Evolutionary conservation across 768 basidiomycete genomes (phyloP).

Genomic region (Collybia sp.): DNA sequence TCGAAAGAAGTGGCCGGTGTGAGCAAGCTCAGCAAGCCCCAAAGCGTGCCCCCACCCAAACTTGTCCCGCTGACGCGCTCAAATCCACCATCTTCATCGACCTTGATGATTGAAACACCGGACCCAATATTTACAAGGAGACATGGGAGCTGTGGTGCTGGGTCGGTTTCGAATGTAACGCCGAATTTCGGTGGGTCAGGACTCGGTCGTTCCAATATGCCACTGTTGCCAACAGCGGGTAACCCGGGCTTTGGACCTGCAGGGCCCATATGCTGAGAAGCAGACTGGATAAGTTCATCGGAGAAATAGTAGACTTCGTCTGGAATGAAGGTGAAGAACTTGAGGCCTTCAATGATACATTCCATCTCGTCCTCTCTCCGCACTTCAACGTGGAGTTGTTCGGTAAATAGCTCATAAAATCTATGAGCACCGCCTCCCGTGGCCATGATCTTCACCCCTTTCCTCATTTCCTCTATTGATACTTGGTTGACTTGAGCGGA

Average conservation of each 20-base stretch:
- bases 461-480: slow-evolving; percentile 84
- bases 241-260: slow-evolving; percentile 8
- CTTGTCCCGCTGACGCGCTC: slow-evolving; percentile 98
- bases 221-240: slow-evolving; percentile 5
- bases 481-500: slow-evolving; percentile 87
- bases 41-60: slow-evolving; percentile 94
- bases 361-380: slow-evolving; percentile 97
- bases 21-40: slow-evolving; percentile 91
- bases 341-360: slow-evolving; percentile 92
- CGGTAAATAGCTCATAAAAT: slow-evolving; percentile 80
- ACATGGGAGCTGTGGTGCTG: slow-evolving; percentile 89
- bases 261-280: slow-evolving; percentile 18
- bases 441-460: slow-evolving; percentile 93
- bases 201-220: slow-evolving; percentile 71
- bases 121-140: slow-evolving; percentile 97
- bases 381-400: slow-evolving; percentile 79
- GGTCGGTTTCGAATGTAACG: slow-evolving; percentile 82
- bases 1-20: slow-evolving; percentile 97
- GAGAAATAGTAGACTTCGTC: slow-evolving; percentile 99
- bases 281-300: slow-evolving; percentile 86
- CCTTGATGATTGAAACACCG: slow-evolving; percentile 95
- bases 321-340: slow-evolving; percentile 94
- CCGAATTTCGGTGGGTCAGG: slow-evolving; percentile 87
- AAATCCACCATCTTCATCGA: slow-evolving; percentile 91
- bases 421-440: slow-evolving; percentile 97